Evolutionary conservation across 2,329 filamentous ascomycete genomes (phyloP), one percentile per base, ranked within the genome.

Genomic region (Fusarium mexicanum): DNA sequence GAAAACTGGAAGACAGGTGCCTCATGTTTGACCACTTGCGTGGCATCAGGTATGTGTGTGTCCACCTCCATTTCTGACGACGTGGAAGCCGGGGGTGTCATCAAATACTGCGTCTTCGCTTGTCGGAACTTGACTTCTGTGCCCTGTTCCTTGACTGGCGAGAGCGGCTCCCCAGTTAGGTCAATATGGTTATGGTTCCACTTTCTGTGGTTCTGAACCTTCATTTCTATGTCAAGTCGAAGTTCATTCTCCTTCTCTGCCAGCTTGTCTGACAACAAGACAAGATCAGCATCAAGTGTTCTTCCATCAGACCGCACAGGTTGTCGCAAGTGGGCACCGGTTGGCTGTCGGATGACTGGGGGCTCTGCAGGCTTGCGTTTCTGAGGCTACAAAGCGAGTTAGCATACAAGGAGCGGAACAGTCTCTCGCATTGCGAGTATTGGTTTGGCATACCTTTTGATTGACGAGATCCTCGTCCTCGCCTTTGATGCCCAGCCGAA

Each of bases 401-500:
- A 85, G 81, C 77, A 77, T 74, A 67, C 77, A 74, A 40, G 72
- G 54, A 46, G 55, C 26, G 10, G 44, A 46, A 41, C 50, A 31
- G 71, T 82, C 38, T 82, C 38, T 41, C 80, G 77, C 57, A 82
- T 81, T 24, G 22, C 35, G 41, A 38, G 16, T 31, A 43, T 80
- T 83, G 75, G 44, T 22, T 31, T 64, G 69, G 81, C 89, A 83
- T 87, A 96, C 94, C 90, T 96, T 97, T 82, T 96, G 94, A 85
- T 97, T 97, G 85, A 98, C 92, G 79, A 98, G 89, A 81, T 98
- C 95, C 79, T 98, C 96, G 79, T 98, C 96, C 79, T 97, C 94
- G 76, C 91, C 92, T 85, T 96, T 97, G 86, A 98, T 96, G 77
- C 92, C 91, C 74, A 98, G 89, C 79, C 93, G 93, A 80, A 94